Conservation (phyloP, 208 protist genomes). For the Acanthamoeba triangularis region DNA sequence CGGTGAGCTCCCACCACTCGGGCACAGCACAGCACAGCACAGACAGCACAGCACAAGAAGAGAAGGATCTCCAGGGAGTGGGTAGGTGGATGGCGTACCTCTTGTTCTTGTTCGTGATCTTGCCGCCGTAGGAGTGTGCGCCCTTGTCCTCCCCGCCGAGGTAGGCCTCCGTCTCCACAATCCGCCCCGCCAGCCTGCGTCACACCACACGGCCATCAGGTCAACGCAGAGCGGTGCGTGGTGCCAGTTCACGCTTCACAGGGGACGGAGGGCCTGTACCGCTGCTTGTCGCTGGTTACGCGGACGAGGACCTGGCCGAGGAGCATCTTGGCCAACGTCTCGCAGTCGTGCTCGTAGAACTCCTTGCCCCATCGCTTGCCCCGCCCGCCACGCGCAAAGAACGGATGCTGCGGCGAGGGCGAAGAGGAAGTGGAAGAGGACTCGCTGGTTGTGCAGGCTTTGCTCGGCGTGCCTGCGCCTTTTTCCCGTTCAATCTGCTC, state of each 20-base stretch:
- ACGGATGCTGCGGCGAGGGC: not conserved
- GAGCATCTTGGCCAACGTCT: constrained; percentile 35
- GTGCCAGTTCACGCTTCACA: too few species aligned
- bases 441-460: too few species aligned
- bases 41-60: too few species aligned
- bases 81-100: too few species aligned
- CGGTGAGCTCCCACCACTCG: too few species aligned
- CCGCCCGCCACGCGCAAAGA: not conserved
- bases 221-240: too few species aligned
- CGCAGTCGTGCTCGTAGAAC: constrained; percentile 53
- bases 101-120: constrained; percentile 59
- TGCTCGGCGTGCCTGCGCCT: not conserved
- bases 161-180: constrained; percentile 63
- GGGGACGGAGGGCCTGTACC: too few species aligned
- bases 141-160: constrained; percentile 43
- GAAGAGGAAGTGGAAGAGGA: not conserved
- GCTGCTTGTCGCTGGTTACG: constrained; percentile 3
- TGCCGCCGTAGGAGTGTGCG: constrained; percentile 50
- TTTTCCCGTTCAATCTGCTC: not conserved
- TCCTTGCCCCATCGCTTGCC: constrained; percentile 21
- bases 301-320: constrained; percentile 55
- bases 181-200: constrained; percentile 8
- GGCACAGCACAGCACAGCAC: too few species aligned
- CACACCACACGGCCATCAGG: too few species aligned
- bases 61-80: too few species aligned